phyloP scores from a whole-genome alignment of 345 rosid species.

The Orychophragmus violaceus region DNA sequence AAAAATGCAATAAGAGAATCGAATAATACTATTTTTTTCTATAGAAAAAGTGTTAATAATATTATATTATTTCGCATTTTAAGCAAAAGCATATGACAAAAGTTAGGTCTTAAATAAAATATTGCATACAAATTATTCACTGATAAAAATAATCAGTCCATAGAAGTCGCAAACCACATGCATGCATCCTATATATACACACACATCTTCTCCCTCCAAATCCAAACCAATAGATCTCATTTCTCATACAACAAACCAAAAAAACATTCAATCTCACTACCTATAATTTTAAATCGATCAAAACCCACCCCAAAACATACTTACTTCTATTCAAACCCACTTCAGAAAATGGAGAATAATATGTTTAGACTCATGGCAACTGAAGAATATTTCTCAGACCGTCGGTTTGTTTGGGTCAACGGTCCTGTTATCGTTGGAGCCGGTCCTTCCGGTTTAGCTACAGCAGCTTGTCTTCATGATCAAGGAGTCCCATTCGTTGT shows the following conservation, averaged over 20 bases:
- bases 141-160: constrained; percentile 6
- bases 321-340: neutral
- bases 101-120: constrained; percentile 17
- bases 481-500: constrained; percentile 42
- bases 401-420: constrained; percentile 34
- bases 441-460: constrained; percentile 52
- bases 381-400: constrained; percentile 39
- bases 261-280: constrained; percentile 7
- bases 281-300: constrained; percentile 3
- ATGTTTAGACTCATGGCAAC: constrained; percentile 33
- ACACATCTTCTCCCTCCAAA: constrained; percentile 18
- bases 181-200: constrained; percentile 14
- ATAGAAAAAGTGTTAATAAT: neutral
- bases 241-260: neutral
- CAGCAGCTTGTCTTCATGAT: constrained; percentile 43
- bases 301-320: neutral
- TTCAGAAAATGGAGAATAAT: constrained; percentile 34
- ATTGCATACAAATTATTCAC: constrained; percentile 11
- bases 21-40: constrained; percentile 17
- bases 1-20: constrained; percentile 13
- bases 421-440: constrained; percentile 50
- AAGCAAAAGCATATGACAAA: constrained; percentile 23
- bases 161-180: constrained; percentile 24
- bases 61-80: constrained; percentile 7
- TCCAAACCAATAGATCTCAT: constrained; percentile 19